Base-by-base conservation (phyloP, 352 stramenopile species). In the Phytophthora litchii region DNA sequence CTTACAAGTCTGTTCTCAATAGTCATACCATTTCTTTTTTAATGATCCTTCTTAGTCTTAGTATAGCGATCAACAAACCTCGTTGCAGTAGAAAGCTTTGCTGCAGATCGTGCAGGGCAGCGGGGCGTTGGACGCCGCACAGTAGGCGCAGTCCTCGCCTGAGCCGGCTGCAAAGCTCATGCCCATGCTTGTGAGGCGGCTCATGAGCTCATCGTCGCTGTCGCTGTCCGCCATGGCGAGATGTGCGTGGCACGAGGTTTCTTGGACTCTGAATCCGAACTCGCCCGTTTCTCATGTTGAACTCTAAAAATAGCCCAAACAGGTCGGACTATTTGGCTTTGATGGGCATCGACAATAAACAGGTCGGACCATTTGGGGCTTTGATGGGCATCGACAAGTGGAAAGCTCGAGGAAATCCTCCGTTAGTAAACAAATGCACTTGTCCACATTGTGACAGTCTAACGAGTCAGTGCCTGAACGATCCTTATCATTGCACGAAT, bases 201-300 rank as follows among this genome's bases (percentile, higher is more conserved):
- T 88, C 83, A 95, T 91, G 60, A 95, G 80, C 68, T 95, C 86
- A 53, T 95, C 86, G 53, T 93, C 86, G 76, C 86, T 95, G 76
- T 95, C 83, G 70, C 78, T 95, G 67, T 95, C 83, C 25, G 52
- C 58, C 78, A 89, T 88, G 3, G 16, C 38, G 10, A 19, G 35
- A 31, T 47, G 35, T 56, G 36, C 49, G 36, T 45, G 36, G 46
- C 48, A 2, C 40, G 35, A 61, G 29, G 42, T 38, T 63, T 67
- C 54, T 63, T 73, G 11, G n/a, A 19, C 31, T 59, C 42, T 66
- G 54, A 44, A n/a, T n/a, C n/a, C n/a, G n/a, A n/a, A n/a, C n/a
- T n/a, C n/a, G 45, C 16, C 41, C 44, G 37, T 58, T 66, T 57
- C 51, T 64, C 53, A 64, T 36, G 17, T 68, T 56, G 58, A 49